Evolutionary conservation across 2,329 filamentous ascomycete species (phyloP), one percentile per base, ranked within the genome.

Genomic region (Teratosphaeria pseudoeucalypti): DNA sequence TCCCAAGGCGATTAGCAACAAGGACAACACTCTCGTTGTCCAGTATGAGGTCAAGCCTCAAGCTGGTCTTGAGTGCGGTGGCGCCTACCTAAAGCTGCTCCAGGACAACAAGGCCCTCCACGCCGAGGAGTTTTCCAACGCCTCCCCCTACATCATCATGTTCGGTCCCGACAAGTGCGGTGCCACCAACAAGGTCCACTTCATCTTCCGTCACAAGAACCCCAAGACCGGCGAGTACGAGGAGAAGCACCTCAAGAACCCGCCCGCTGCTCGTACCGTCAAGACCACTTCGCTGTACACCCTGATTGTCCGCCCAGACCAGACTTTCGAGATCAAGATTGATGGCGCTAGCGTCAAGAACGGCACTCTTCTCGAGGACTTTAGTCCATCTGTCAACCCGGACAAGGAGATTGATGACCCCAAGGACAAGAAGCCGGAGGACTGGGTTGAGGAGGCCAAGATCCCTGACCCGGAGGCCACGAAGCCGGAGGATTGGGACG

Each of bases 161-260:
- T 99, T 99, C 75, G 94, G 94, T 68, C 94, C 94, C 70, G 94
- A 99, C 82, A 97, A 97, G 87, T 99, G 94, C 76, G 94, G 94
- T 77, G 85, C 90, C 75, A 97, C 90, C 77, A 99, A 99, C 87
- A 97, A 97, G 88, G 84, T 87, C 62, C 84, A 87, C 77, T 96
- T 99, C 81, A 99, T 99, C 77, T 95, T 99, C 86, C 94, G 95
- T 79, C 94, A 99, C 88, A 99, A 97, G 89, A 99, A 97, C 85
- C 94, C 94, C 74, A 96, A 96, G 89, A 96, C 91, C 54, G 92
- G 92, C 81, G 90, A 96, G 78, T 99, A 99, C 73, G 92, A 99
- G 84, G 94, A 99, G 89, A 99, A 99, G 87, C 94, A 99, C 79
- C 84, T 99, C 65, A 85, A 84, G 74, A 83, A 83, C 70, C 87